Base-by-base conservation (phyloP, 2,329 filamentous ascomycete genomes). In the Claviceps fusiformis region DNA sequence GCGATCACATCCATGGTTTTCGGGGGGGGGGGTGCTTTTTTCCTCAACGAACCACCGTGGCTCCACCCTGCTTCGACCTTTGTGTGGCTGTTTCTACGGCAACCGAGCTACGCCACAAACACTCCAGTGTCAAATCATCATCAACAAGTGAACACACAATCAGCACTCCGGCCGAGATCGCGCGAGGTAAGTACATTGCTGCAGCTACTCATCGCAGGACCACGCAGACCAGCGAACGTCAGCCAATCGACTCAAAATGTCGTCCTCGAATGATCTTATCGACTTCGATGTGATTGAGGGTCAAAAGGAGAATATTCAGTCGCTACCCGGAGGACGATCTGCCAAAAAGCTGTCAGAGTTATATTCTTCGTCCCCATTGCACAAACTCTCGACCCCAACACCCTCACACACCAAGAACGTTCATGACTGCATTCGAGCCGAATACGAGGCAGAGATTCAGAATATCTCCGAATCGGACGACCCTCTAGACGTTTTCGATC, bases 221-320 rank as follows among this genome's bases (percentile, higher is more conserved):
- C 9, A 54, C 27, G 15, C 57, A 13, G 41, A 35, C 45, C 58
- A 49, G 50, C 58, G n/a, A 49, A 54, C 47, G 52, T 57, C 59
- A 57, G 58, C 54, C 31, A 37, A 13, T 58, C 60, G 60, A 66
- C 56, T 54, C 60, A 70, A 64, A 63, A 82, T 82, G 73, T 72
- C 74, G 59, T 62, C 63, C 43, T 69, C 72, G 58, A 70, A 72
- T 57, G 80, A 85, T 61, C 70, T 82, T 44, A 81, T 85, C 66
- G 74, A 83, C 73, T 97, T 98, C 73, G 87, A 95, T 64, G 81
- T 96, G 59, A 96, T 98, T 71, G 93, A 98, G 73, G 82, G 81
- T 50, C 91, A 96, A 64, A 98, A 98, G 73, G 93, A 98, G 73
- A 98, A 98, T 71, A 96, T 98, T 55, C 91, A 96, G 70, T 85